Conservation (phyloP, 257 asterid species). For the Lantana camara region DNA sequence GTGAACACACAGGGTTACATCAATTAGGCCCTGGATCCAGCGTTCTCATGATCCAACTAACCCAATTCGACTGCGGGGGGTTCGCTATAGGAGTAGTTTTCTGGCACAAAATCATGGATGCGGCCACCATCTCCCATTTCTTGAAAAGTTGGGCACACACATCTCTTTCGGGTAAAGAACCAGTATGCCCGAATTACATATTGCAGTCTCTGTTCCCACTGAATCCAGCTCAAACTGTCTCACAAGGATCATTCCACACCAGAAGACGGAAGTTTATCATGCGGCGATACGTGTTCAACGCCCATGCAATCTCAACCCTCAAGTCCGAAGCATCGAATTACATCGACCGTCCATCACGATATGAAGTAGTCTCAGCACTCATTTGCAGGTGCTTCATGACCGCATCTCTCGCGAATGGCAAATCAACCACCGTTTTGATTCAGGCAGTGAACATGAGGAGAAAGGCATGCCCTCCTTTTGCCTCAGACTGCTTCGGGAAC, state of each 20-base stretch:
- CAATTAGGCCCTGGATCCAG: neutral
- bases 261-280: neutral
- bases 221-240: neutral
- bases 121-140: neutral
- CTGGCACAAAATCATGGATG: slow-evolving; percentile 22
- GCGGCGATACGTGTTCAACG: slow-evolving; percentile 28
- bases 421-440: neutral
- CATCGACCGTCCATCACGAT: slow-evolving; percentile 19
- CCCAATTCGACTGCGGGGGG: slow-evolving; percentile 32
- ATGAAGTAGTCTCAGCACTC: slow-evolving; percentile 23
- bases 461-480: too few species aligned
- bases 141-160: slow-evolving; percentile 1
- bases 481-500: slow-evolving; percentile 34
- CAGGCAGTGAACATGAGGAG: slow-evolving; percentile 31
- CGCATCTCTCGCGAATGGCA: slow-evolving; percentile 8
- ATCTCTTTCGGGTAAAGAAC: too few species aligned
- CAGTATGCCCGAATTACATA: slow-evolving; percentile 19
- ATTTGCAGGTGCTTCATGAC: slow-evolving; percentile 30
- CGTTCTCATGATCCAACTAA: slow-evolving; percentile 16
- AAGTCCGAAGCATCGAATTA: neutral
- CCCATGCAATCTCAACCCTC: too few species aligned
- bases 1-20: too few species aligned
- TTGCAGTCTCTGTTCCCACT: slow-evolving; percentile 28
- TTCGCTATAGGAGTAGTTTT: slow-evolving; percentile 13
- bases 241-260: too few species aligned